A percentile compares a stretch with the other conserved stretches of the same genome.
phyloP scores from a whole-genome alignment of 768 basidiomycete species.

The Gautieria morchelliformis region DNA sequence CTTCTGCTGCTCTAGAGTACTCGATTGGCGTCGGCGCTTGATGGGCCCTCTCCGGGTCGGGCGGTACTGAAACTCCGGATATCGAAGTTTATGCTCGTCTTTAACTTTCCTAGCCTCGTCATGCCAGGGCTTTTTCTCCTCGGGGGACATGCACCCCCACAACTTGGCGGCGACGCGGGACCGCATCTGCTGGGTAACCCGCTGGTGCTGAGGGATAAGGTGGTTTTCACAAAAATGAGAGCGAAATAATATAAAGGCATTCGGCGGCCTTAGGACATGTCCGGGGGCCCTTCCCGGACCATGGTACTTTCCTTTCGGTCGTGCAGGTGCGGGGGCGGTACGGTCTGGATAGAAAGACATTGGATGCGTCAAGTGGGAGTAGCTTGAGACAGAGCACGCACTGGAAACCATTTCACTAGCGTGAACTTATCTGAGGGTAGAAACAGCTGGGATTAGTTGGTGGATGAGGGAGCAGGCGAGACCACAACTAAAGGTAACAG shows the following conservation, averaged over 20 bases:
- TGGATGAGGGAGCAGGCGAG: no score
- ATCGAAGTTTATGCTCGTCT: conserved; percentile 41
- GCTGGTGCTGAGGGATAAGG: conserved; percentile 40
- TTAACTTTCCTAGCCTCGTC: conserved; percentile 46
- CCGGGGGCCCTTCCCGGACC: not conserved
- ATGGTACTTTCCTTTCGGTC: not conserved
- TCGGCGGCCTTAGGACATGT: conserved; percentile 39
- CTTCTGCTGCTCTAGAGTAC: not conserved
- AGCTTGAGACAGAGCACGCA: not conserved
- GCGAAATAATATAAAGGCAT: conserved; percentile 52
- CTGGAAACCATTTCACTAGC: not conserved
- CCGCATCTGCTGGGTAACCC: conserved; percentile 48
- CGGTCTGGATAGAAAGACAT: not conserved
- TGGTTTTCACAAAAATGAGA: no score
- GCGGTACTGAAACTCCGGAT: conserved; percentile 58
- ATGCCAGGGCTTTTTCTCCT: conserved; percentile 42
- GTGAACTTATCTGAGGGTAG: not conserved
- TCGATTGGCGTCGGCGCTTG: not conserved
- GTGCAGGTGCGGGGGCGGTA: not conserved
- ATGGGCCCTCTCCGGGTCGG: conserved; percentile 23
- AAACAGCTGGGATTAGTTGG: no score
- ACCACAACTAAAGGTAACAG: no score
- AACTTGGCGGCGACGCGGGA: conserved; percentile 72
- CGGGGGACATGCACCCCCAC: conserved; percentile 50
- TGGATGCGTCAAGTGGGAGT: not conserved